Percentiles rank a stretch among this genome's conserved stretches.
Evolutionary conservation across 78 protist species (phyloP).

Genomic region (Blattamonas nauphoetae): DNA sequence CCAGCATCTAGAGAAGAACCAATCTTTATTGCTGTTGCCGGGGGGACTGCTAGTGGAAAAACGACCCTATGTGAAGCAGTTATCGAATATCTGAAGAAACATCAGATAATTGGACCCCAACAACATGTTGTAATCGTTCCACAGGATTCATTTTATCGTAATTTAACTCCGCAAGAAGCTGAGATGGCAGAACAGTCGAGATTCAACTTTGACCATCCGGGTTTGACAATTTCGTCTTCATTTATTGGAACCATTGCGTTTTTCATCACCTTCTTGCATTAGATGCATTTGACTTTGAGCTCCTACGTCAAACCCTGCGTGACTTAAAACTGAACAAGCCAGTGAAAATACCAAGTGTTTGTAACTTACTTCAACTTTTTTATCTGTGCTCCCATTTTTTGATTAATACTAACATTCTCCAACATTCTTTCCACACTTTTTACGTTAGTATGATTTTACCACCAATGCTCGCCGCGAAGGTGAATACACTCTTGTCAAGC

Average conservation of each 20-base stretch:
- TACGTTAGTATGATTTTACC: background rate
- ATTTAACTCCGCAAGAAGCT: background rate
- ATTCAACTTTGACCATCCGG: background rate
- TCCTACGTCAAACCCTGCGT: background rate
- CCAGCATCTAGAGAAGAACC: background rate
- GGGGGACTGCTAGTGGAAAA: slow-evolving; percentile 13
- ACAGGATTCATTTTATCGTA: background rate
- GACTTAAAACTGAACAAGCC: background rate
- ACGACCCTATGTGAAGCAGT: background rate
- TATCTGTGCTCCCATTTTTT: too few species aligned
- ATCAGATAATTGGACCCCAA: background rate
- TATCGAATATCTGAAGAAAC: background rate
- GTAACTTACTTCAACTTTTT: background rate
- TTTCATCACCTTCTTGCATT: background rate
- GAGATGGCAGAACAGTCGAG: background rate
- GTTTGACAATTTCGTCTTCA: background rate
- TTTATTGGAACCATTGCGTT: background rate
- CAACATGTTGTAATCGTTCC: background rate
- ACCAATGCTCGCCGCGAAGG: background rate
- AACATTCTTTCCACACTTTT: background rate
- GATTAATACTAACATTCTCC: too few species aligned
- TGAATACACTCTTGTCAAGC: background rate
- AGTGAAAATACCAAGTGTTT: background rate
- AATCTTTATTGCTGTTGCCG: slow-evolving; percentile 1
- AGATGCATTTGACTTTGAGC: background rate